phyloP scores from a whole-genome alignment of 139 green algal genomes.

The Zygnema circumcarinatum region DNA sequence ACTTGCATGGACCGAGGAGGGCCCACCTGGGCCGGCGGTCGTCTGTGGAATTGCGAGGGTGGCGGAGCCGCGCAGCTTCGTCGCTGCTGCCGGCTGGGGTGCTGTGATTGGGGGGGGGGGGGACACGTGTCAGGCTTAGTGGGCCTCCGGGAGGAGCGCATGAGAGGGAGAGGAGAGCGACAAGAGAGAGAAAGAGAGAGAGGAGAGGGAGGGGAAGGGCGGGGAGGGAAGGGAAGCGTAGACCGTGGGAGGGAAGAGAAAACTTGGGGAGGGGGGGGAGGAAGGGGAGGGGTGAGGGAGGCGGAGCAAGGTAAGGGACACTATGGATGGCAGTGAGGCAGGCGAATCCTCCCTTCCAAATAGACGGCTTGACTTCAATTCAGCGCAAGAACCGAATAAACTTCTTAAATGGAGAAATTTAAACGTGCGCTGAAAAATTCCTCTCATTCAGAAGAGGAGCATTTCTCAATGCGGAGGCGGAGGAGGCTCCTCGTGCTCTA shows the following conservation, averaged over 20 bases:
- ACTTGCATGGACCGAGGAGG: no score
- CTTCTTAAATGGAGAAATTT: no score
- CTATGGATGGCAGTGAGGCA: no score
- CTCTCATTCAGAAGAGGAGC: no score
- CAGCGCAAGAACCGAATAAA: no score
- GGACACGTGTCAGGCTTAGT: not conserved
- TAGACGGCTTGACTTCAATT: no score
- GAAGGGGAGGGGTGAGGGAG: not conserved
- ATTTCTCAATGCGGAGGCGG: no score
- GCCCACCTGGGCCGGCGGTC: no score
- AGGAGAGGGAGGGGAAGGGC: not conserved
- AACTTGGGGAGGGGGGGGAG: not conserved
- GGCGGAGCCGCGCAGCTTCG: no score
- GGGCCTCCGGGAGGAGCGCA: not conserved
- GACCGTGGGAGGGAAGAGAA: not conserved
- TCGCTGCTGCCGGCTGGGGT: not conserved
- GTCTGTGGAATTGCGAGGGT: not conserved
- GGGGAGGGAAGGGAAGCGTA: not conserved
- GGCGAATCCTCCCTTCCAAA: no score
- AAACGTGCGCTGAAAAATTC: no score
- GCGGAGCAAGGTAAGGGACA: not conserved
- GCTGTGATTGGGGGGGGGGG: not conserved
- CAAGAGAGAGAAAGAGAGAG: not conserved
- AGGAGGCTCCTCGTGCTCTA: no score
- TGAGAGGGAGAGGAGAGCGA: not conserved